A percentile compares a stretch with the other conserved stretches of the same genome.
These are phyloP conservation scores for Ascoidea rubescens DNA, from an alignment of 805 yeast genomes.

Conservation along the genomic window DNA sequence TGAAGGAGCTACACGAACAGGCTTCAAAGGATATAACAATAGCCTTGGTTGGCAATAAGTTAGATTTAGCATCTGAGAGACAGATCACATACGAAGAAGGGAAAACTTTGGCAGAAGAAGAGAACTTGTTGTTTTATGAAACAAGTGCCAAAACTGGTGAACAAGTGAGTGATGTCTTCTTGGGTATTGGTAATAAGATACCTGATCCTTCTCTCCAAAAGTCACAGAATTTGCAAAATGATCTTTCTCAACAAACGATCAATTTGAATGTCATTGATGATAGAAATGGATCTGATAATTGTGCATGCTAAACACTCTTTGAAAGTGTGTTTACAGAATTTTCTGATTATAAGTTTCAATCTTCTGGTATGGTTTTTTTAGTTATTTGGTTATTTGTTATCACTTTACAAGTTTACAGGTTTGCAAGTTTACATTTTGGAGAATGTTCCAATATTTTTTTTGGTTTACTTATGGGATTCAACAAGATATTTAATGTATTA, in stretches of 20 bases:
- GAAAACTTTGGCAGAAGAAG: slow-evolving; percentile 75
- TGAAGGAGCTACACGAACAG: slow-evolving; percentile 44
- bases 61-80: slow-evolving; percentile 44
- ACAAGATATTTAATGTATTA: too few relatives aligned
- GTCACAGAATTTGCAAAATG: background rate
- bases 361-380: too few relatives aligned
- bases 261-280: too few relatives aligned
- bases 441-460: too few relatives aligned
- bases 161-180: slow-evolving; percentile 83
- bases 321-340: too few relatives aligned
- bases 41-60: slow-evolving; percentile 66
- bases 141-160: slow-evolving; percentile 86
- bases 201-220: slow-evolving; percentile 25
- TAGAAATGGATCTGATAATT: too few relatives aligned
- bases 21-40: slow-evolving; percentile 42
- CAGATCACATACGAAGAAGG: slow-evolving; percentile 85
- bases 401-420: too few relatives aligned
- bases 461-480: too few relatives aligned
- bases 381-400: too few relatives aligned
- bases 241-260: background rate
- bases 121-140: slow-evolving; percentile 81
- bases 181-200: slow-evolving; percentile 78
- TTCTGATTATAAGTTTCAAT: too few relatives aligned
- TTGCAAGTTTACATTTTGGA: too few relatives aligned
- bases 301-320: too few relatives aligned